These are phyloP conservation scores for Neurospora africana DNA, from an alignment of 495 filamentous ascomycete genomes.

Conservation along the genomic window DNA sequence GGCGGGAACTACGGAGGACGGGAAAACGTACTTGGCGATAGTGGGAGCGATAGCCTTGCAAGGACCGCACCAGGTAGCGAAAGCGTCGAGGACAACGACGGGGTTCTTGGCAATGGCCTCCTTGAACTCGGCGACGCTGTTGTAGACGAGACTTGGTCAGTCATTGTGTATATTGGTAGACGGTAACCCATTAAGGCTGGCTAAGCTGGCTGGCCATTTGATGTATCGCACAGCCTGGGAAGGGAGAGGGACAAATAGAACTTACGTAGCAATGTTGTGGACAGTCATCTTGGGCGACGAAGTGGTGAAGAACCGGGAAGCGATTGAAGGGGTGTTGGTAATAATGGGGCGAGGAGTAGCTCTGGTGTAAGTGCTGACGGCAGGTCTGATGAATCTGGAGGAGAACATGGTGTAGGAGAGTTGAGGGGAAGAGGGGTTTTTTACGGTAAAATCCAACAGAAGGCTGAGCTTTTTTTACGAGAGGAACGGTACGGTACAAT, in stretches of 20 bases:
- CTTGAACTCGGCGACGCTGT: slow-evolving; percentile 55
- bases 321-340: neutral
- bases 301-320: slow-evolving; percentile 30
- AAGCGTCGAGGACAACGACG: slow-evolving; percentile 74
- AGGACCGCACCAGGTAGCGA: slow-evolving; percentile 88
- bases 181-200: neutral
- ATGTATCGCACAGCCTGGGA: neutral
- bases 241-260: slow-evolving; percentile 3
- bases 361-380: slow-evolving; percentile 6
- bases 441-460: neutral
- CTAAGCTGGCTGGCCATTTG: too few species aligned
- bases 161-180: neutral
- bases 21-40: slow-evolving; percentile 41
- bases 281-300: slow-evolving; percentile 35
- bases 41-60: slow-evolving; percentile 82
- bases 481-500: neutral
- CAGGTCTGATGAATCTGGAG: slow-evolving; percentile 15
- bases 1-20: neutral
- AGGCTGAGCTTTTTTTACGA: neutral
- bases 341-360: neutral
- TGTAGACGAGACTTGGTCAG: slow-evolving; percentile 26
- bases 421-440: slow-evolving; percentile 1
- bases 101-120: slow-evolving; percentile 40
- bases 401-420: slow-evolving; percentile 12
- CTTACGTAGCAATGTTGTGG: slow-evolving; percentile 32